These are phyloP conservation scores for Microdochium bolleyi DNA, from an alignment of 2,329 filamentous ascomycete genomes.

Conservation along the genomic window DNA sequence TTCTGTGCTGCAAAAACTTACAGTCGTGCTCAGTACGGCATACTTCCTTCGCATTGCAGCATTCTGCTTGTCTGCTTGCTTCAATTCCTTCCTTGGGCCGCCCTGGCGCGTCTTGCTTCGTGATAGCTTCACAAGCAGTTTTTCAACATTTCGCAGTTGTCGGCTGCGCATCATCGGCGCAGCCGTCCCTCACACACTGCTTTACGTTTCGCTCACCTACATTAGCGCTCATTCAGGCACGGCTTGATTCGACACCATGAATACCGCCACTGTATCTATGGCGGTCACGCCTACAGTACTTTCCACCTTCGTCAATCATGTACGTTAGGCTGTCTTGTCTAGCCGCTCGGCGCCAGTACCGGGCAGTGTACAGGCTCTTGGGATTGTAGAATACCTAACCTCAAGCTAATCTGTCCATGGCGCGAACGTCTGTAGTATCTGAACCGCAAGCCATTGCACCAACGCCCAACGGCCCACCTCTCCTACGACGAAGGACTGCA, in stretches of 20 bases:
- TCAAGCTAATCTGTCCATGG: background rate
- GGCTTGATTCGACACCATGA: conserved; percentile 24
- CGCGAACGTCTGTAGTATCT: conserved; percentile 53
- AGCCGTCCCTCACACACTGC: background rate
- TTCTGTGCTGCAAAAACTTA: too few relatives aligned
- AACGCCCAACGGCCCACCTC: conserved; percentile 83
- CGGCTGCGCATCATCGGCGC: background rate
- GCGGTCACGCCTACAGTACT: conserved; percentile 85
- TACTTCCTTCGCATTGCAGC: too few relatives aligned
- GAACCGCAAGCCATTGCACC: conserved; percentile 63
- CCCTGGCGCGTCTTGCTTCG: too few relatives aligned
- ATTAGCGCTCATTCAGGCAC: background rate
- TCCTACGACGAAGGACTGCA: conserved; percentile 91
- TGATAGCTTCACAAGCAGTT: too few relatives aligned
- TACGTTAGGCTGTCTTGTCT: too few relatives aligned
- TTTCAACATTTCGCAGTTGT: too few relatives aligned
- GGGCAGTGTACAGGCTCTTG: too few relatives aligned
- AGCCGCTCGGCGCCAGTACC: too few relatives aligned
- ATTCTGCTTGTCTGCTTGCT: too few relatives aligned
- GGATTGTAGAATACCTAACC: background rate
- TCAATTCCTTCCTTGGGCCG: too few relatives aligned
- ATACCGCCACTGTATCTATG: conserved; percentile 69
- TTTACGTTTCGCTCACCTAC: background rate
- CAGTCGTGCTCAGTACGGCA: too few relatives aligned
- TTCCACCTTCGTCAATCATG: conserved; percentile 79